phyloP scores from a whole-genome alignment of 495 filamentous ascomycete genomes.

The Lasiosphaeriaceae sp. region DNA sequence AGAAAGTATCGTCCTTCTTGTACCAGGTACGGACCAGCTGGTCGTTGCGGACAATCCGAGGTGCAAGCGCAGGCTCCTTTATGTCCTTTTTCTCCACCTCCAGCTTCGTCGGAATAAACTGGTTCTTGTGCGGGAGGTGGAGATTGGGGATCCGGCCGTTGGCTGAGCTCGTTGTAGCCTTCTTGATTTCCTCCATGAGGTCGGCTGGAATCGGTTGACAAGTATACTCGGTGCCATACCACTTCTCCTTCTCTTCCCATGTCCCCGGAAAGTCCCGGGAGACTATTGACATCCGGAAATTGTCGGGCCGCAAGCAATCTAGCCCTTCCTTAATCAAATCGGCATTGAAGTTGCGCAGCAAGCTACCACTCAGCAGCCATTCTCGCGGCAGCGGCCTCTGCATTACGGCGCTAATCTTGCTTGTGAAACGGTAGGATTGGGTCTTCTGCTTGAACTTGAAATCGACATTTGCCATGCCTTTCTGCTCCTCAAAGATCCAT shows the following conservation, averaged over 20 bases:
- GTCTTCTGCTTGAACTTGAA: conserved; percentile 95
- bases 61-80: conserved; percentile 65
- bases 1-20: conserved; percentile 98
- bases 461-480: conserved; percentile 82
- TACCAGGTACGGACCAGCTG: conserved; percentile 83
- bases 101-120: conserved; percentile 91
- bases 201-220: conserved; percentile 75
- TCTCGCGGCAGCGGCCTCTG: conserved; percentile 83
- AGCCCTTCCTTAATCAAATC: conserved; percentile 71
- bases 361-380: conserved; percentile 75
- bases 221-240: conserved; percentile 96
- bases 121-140: conserved; percentile 88
- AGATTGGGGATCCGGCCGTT: conserved; percentile 63
- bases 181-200: conserved; percentile 64
- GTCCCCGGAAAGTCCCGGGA: conserved; percentile 76
- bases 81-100: conserved; percentile 93
- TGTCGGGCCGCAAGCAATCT: conserved; percentile 75
- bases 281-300: conserved; percentile 78
- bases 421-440: conserved; percentile 82
- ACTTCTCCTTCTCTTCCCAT: conserved; percentile 89
- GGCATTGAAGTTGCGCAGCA: conserved; percentile 72
- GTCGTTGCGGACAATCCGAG: conserved; percentile 86
- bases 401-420: conserved; percentile 76
- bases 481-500: conserved; percentile 92
- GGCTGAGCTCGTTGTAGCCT: conserved; percentile 55